Evolutionary conservation across 805 yeast genomes (phyloP).

Genomic region (Candida maris): DNA sequence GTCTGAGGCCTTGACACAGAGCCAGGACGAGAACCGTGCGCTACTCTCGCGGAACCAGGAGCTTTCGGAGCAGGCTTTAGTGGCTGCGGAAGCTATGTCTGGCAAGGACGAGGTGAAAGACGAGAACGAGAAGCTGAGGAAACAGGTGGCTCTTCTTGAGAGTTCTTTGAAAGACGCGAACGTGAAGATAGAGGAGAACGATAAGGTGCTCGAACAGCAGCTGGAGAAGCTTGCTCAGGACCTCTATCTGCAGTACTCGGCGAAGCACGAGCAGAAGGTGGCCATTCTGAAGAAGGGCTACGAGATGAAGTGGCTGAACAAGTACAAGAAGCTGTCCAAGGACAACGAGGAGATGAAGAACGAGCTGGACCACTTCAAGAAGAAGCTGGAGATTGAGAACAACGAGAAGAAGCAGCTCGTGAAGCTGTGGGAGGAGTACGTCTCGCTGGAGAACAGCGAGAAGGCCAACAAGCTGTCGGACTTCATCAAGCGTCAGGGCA

Average conservation of each 20-base stretch:
- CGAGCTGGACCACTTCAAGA: slow-evolving; percentile 50
- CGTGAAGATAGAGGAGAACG: slow-evolving; percentile 33
- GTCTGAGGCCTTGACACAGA: slow-evolving; percentile 7
- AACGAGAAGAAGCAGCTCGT: slow-evolving; percentile 57
- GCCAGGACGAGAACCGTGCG: slow-evolving; percentile 9
- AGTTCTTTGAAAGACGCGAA: slow-evolving; percentile 17
- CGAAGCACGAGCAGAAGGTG: slow-evolving; percentile 74
- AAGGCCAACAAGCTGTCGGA: slow-evolving; percentile 19
- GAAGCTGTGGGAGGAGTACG: slow-evolving; percentile 39
- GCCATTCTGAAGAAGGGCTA: slow-evolving; percentile 55
- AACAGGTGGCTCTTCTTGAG: slow-evolving; percentile 17
- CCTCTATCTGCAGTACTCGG: slow-evolving; percentile 67
- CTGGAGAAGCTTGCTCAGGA: slow-evolving; percentile 65
- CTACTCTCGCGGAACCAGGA: slow-evolving; percentile 12
- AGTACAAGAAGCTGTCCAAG: slow-evolving; percentile 37
- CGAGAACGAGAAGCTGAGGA: slow-evolving; percentile 15
- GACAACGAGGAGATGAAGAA: slow-evolving; percentile 45
- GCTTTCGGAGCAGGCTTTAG: not conserved
- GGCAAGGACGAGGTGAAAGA: slow-evolving; percentile 8
- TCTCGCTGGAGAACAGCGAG: slow-evolving; percentile 25
- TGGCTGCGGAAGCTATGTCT: not conserved
- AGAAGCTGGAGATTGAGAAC: slow-evolving; percentile 47
- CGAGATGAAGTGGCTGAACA: slow-evolving; percentile 49
- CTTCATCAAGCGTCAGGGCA: slow-evolving; percentile 15
- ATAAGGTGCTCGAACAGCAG: slow-evolving; percentile 49